Evolutionary conservation across 1,284 basidiomycete species (phyloP).

Genomic region (Pseudozyma hubeiensis): DNA sequence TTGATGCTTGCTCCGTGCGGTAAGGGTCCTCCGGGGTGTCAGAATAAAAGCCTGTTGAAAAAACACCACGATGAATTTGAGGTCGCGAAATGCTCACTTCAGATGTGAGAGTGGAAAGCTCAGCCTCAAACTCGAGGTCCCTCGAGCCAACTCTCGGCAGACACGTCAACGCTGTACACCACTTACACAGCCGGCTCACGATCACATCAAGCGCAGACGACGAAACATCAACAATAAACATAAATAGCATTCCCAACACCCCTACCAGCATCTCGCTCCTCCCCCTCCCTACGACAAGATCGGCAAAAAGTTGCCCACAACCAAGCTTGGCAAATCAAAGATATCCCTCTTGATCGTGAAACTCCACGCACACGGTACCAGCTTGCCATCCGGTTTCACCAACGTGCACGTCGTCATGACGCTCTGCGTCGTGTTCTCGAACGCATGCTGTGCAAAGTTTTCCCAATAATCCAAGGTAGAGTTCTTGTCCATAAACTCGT

Average conservation of each 20-base stretch:
- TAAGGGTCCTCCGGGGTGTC: too few relatives aligned
- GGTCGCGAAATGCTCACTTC: neutral
- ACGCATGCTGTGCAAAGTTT: constrained; percentile 66
- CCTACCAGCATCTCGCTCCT: neutral
- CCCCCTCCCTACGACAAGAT: constrained; percentile 5
- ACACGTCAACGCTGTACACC: too few relatives aligned
- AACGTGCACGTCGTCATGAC: constrained; percentile 65
- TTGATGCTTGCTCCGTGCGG: too few relatives aligned
- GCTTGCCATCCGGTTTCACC: constrained; percentile 58
- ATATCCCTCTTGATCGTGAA: constrained; percentile 68
- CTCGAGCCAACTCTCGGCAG: too few relatives aligned
- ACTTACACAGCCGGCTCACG: too few relatives aligned
- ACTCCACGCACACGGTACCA: constrained; percentile 65
- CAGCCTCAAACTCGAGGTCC: too few relatives aligned
- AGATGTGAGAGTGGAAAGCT: too few relatives aligned
- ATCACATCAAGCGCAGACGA: neutral
- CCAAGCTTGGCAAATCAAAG: constrained; percentile 64
- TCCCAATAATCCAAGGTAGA: constrained; percentile 67
- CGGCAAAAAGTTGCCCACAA: constrained; percentile 52
- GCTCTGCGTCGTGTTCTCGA: constrained; percentile 66
- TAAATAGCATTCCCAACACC: neutral
- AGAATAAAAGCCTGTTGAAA: too few relatives aligned
- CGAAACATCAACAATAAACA: neutral
- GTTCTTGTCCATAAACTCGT: constrained; percentile 67
- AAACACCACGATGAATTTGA: neutral